Base-by-base conservation (phyloP, 169 alveolate species). In the Eimeria acervulina region DNA sequence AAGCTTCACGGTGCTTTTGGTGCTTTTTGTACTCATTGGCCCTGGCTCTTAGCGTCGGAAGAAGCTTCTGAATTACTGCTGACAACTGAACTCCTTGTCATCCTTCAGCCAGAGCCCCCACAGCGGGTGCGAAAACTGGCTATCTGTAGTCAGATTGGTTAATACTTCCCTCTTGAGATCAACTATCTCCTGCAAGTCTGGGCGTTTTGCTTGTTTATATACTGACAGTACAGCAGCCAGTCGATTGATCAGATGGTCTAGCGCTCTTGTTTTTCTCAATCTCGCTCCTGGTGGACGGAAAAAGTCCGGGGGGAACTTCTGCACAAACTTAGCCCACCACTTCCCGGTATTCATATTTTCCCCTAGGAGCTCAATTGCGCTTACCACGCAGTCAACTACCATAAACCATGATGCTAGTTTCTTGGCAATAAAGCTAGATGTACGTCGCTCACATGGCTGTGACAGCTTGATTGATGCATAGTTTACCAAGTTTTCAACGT, bases 291-390 rank as follows among this genome's bases (percentile, higher is more conserved):
- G n/a, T 4, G 31, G 38, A 26, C 15, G 26, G 36, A 61, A 3
- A 12, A 23, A 61, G 26, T 61, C 12, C 21, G 72, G 15, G 13
- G 15, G 72, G 36, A 61, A 61, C 72, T 3, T 61, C 38, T 26
- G 2, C 72, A 61, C 72, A 61, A 61, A 61, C 72, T 26, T 13
- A 3, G 31, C 31, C 83, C 83, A 72, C 83, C 83, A 72, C 28
- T 52, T 72, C 13, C 52, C 28, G n/a, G 47, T 28, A 38, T 31
- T 21, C 83, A 72, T 72, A 7, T 28, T 19, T 7, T 72, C 83
- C 28, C 83, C 83, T 15, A 72, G 28, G 47, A 72, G 52, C 83
- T 72, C 83, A 15, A 72, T 72, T 36, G 83, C 19, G 26, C 47
- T 15, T 6, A 72, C 83, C 83, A 72, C 17, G 28, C 8, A 15